Base-by-base conservation (phyloP, 1,139 yeast species). In the Hansenula sp. region DNA sequence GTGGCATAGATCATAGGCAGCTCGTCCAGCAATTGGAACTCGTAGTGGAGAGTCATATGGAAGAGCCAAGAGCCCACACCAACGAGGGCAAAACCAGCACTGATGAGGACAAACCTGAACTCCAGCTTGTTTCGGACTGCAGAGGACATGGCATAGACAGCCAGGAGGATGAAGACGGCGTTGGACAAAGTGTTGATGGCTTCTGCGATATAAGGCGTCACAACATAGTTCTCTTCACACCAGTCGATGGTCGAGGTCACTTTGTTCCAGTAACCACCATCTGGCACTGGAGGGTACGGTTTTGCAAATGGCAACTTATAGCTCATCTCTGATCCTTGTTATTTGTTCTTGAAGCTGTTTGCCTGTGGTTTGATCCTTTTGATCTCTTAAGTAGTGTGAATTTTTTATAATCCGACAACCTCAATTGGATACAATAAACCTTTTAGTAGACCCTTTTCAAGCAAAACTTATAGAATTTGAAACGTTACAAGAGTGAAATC, bases 1-100 rank as follows among this genome's bases (percentile, higher is more conserved):
- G 98, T 93, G 32, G 96, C 97, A 66, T 93, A 93, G 50, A 93
- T 88, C 99, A 93, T 93, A 36, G 99, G 99, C 59, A 93, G 73
- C 65, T 93, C 99, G 67, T 93, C 99, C 63, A 93, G 72, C 49
- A 93, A 66, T 67, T 93, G 99, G 68, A 77, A 93, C 62, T 85
- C 90, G 64, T 90, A 91, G 51, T 79, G 73, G 55, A 93, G 72
- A 7, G 98, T 91, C 97, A 93, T 93, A 65, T 93, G 99, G 70
- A 93, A 93, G 55, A 89, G 69, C 95, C 97, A 93, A 31, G 90
- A 80, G 2, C 99, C 99, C 34, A 90, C 63, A 1, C 99, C 99
- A 10, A 93, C 99, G 10, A 86, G 70, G 43, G 84, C 78, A 63
- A 93, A 90, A 6, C 97, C 97, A 19, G 81, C 53, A 12, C 89